These are phyloP conservation scores for Pythium utonaiense DNA, from an alignment of 352 stramenopile species.

Conservation along the genomic window DNA sequence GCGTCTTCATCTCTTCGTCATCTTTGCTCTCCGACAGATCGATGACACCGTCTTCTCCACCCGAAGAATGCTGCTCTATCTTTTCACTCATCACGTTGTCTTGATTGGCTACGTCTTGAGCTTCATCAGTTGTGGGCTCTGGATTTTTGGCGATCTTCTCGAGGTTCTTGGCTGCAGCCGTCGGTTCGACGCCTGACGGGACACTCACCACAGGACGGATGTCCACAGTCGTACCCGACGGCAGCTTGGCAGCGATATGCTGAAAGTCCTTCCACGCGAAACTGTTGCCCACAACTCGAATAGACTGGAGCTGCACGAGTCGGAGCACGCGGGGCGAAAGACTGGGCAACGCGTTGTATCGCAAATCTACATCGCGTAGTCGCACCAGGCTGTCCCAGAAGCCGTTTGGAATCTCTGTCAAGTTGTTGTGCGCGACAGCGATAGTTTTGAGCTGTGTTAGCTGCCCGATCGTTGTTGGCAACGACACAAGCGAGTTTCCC, in stretches of 20 bases:
- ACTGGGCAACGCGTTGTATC: conserved; percentile 13
- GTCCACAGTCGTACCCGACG: neutral
- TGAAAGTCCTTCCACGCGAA: conserved; percentile 6
- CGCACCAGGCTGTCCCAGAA: conserved; percentile 27
- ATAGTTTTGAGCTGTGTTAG: conserved; percentile 37
- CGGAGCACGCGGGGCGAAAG: conserved; percentile 16
- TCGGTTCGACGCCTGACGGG: neutral
- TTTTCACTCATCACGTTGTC: neutral
- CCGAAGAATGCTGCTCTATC: neutral
- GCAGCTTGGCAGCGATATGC: conserved; percentile 6
- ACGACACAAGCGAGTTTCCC: conserved; percentile 45
- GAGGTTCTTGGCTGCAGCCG: neutral
- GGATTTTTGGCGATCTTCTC: neutral
- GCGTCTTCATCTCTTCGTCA: neutral
- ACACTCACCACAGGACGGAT: neutral
- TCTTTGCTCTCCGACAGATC: neutral
- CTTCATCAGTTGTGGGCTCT: neutral
- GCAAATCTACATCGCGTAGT: conserved; percentile 40
- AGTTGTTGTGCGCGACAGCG: conserved; percentile 58
- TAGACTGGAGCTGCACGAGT: neutral
- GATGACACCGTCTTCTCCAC: neutral
- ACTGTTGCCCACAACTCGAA: conserved; percentile 1
- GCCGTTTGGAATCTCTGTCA: conserved; percentile 25
- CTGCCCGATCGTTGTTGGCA: conserved; percentile 30
- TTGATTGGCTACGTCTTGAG: neutral